A percentile compares a stretch with the other conserved stretches of the same genome.
These are phyloP conservation scores for Xylaria scruposa DNA, from an alignment of 495 filamentous ascomycete genomes.

Conservation along the genomic window DNA sequence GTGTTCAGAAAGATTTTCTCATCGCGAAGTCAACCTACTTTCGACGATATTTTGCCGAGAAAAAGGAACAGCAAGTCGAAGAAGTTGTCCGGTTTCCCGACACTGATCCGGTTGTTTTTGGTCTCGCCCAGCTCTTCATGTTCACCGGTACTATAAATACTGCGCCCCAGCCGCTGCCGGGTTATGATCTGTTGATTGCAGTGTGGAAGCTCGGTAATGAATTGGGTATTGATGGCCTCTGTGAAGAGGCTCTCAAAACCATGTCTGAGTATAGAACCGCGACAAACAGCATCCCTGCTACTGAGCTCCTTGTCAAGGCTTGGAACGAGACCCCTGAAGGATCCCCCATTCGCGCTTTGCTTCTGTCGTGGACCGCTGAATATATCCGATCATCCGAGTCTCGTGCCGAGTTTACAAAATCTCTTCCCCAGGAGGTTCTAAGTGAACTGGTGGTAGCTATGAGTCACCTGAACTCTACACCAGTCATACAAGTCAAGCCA, in stretches of 20 bases:
- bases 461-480: conserved; percentile 51
- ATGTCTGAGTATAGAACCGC: conserved; percentile 58
- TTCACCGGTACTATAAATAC: conserved; percentile 56
- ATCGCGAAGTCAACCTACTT: conserved; percentile 57
- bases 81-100: conserved; percentile 55
- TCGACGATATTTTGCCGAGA: conserved; percentile 46
- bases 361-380: conserved; percentile 62
- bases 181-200: conserved; percentile 57
- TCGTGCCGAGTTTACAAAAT: conserved; percentile 57
- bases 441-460: conserved; percentile 63
- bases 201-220: conserved; percentile 60
- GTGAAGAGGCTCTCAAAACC: conserved; percentile 56
- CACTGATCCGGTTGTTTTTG: conserved; percentile 53
- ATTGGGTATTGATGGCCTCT: conserved; percentile 59
- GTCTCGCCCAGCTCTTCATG: conserved; percentile 58
- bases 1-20: conserved; percentile 62
- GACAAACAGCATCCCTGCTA: conserved; percentile 57
- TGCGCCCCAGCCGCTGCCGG: conserved; percentile 45
- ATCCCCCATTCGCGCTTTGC: conserved; percentile 58
- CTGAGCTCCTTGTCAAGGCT: conserved; percentile 58
- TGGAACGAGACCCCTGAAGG: conserved; percentile 63
- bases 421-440: conserved; percentile 60
- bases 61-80: conserved; percentile 45
- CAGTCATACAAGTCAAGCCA: conserved; percentile 37
- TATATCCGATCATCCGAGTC: conserved; percentile 59